Percentiles rank a stretch among this genome's conserved stretches.
These are phyloP conservation scores for Blastocystis sp. DNA, from an alignment of 352 stramenopile genomes.

Conservation along the genomic window DNA sequence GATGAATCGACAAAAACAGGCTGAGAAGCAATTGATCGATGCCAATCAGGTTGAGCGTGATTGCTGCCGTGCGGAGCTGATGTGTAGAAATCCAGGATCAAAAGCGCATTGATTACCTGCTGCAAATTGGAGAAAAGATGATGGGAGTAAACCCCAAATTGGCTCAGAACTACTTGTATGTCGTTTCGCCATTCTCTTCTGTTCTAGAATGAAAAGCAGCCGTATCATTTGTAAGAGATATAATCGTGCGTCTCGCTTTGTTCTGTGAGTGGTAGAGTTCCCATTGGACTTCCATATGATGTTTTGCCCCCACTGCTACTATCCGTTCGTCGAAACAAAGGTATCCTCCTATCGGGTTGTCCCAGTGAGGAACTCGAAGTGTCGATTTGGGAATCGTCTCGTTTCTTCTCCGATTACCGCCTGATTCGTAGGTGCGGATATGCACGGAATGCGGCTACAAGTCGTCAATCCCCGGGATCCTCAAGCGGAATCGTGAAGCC, in stretches of 20 bases:
- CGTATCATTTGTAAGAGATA: not conserved
- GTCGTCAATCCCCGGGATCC: not conserved
- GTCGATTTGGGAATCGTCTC: constrained; percentile 2
- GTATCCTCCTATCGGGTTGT: constrained; percentile 34
- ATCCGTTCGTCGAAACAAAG: not conserved
- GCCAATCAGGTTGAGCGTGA: not conserved
- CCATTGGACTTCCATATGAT: not conserved
- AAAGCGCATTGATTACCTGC: constrained; percentile 2
- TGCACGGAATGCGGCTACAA: constrained; percentile 5
- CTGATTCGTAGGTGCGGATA: not conserved
- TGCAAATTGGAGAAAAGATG: constrained; percentile 26
- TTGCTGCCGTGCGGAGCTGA: not conserved
- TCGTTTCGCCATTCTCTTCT: not conserved
- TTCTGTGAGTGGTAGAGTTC: not conserved
- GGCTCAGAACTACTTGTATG: constrained; percentile 31
- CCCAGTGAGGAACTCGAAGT: not conserved
- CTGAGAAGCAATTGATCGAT: not conserved
- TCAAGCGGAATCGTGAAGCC: not conserved
- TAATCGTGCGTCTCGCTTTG: not conserved
- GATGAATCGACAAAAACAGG: not conserved
- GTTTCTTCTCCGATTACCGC: not conserved
- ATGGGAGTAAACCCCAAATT: constrained; percentile 14
- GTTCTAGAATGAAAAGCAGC: constrained; percentile 37
- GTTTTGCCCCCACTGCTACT: constrained; percentile 30
- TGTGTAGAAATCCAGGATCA: not conserved